Evolutionary conservation across 768 basidiomycete genomes (phyloP), one percentile per base, ranked within the genome.

Genomic region (Rhodotorula babjevae): DNA sequence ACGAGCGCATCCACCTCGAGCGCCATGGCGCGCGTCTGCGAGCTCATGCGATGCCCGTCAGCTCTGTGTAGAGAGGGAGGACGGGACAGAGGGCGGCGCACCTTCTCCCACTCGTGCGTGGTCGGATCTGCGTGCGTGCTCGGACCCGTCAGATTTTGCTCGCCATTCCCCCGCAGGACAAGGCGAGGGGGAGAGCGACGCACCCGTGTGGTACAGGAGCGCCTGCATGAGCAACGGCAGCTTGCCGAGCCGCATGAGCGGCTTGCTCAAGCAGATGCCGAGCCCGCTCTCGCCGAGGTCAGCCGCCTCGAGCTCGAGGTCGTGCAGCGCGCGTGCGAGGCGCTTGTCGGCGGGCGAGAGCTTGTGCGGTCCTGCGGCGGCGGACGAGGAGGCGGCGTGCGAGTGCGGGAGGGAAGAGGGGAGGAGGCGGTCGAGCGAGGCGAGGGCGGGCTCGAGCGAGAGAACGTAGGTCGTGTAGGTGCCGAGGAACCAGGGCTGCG

Each of bases 151-250:
- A 10, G 40, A 27, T 50, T n/a, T 7, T 7, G 9, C 14, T 4
- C 19, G 50, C 7, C 27, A 27, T 31, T n/a, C 31, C 47, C 36
- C 9, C 3, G 36, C 11, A 25, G 25, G 3, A 52, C 19, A 21
- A 49, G 19, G 25, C 8, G 8, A 27, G 25, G 2, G 50, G 1
- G 50, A 21, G 53, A 23, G 2, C 25, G 19, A 62, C 77, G 67
- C 33, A 79, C 78, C 66, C 18, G 69, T 71, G 29, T 93, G 92
- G 82, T 90, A 97, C 66, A 98, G 87, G 25, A 97, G 85, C 80
- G 96, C 97, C 82, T 99, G 96, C 83, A 98, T 97, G 60, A 99
- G 86, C 47, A 99, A 85, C 9, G 96, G 96, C 81, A 98, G 96
- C 81, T 98, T 98, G 79, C 96, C 87, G 47, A 99, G 84, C 55